Evolutionary conservation across 2,329 filamentous ascomycete species (phyloP), one percentile per base, ranked within the genome.

Genomic region (Aspergillus thermomutatus): DNA sequence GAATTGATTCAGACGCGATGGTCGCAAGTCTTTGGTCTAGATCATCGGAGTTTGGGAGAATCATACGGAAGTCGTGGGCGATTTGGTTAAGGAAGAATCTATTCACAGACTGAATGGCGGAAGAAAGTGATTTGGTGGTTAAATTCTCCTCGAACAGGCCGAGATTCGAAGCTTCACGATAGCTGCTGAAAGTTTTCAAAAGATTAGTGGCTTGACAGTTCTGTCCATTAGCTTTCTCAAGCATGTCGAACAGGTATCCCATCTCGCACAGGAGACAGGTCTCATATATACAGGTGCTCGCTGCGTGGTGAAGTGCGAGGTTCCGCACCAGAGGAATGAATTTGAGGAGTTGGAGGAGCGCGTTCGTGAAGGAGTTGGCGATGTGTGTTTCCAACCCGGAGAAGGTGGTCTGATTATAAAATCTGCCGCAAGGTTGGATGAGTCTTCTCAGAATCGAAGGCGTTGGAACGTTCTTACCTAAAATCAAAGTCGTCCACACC

Each of bases 401-500:
- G 69, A 91, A 96, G 25, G 80, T 82, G 1, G 95, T 97, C 71
- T 90, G 92, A 75, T 99, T 99, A 80, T 95, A 99, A 73, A 91
- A 97, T 56, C 91, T 91, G 62, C 3, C 14, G 54, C 64, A 60
- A 14, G 5, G 25, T 8, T 4, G n/a, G n/a, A 25, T 53, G 4
- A 51, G 34, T 14, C 43, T 17, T 37, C 5, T 17, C 28, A 19
- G 17, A 9, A 21, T 28, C 7, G 2, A 8, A 4, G 9, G 9
- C 56, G 51, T 60, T 40, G 64, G 6, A 19, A 23, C 2, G 7
- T 79, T 90, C 97, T 74, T 89, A 97, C 87, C 89, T 89, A 75
- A 99, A 99, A 73, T 99, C 94, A 72, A 99, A 99, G 73, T 99
- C 95, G 68, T 97, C 93, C n/a, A 99, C 92, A 21, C 94, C 94